Evolutionary conservation across 2,329 filamentous ascomycete genomes (phyloP).

Genomic region (Arthrobotrys conoides): DNA sequence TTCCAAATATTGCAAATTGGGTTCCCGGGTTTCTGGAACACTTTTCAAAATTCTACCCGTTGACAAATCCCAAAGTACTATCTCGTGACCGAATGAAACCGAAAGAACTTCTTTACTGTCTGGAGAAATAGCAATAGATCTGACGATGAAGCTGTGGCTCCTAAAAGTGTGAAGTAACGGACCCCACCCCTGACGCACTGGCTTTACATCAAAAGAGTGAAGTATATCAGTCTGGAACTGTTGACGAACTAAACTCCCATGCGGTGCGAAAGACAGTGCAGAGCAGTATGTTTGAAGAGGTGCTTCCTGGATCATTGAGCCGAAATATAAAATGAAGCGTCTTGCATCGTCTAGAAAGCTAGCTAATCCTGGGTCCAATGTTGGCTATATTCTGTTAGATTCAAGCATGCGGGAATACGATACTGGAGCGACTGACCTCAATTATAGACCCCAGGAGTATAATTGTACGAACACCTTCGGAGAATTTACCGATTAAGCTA

Average conservation of each 20-base stretch:
- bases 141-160: background rate
- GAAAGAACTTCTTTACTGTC: slow-evolving; percentile 11
- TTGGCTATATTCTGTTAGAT: background rate
- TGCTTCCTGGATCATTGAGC: slow-evolving; percentile 6
- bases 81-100: background rate
- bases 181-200: slow-evolving; percentile 1
- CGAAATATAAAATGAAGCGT: slow-evolving; percentile 10
- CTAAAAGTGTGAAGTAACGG: slow-evolving; percentile 5
- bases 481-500: background rate
- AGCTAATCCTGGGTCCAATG: background rate
- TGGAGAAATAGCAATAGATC: slow-evolving; percentile 9
- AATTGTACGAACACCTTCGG: background rate
- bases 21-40: background rate
- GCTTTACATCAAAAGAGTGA: background rate
- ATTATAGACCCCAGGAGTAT: background rate
- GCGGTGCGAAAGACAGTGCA: slow-evolving; percentile 4
- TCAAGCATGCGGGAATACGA: too few relatives aligned
- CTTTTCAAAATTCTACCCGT: background rate
- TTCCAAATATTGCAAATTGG: background rate
- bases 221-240: background rate
- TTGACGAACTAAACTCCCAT: slow-evolving; percentile 14
- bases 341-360: background rate
- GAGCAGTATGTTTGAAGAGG: slow-evolving; percentile 38
- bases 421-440: background rate
- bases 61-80: background rate